Evolutionary conservation across 495 filamentous ascomycete genomes (phyloP).

Genomic region (Xylaria venustula): DNA sequence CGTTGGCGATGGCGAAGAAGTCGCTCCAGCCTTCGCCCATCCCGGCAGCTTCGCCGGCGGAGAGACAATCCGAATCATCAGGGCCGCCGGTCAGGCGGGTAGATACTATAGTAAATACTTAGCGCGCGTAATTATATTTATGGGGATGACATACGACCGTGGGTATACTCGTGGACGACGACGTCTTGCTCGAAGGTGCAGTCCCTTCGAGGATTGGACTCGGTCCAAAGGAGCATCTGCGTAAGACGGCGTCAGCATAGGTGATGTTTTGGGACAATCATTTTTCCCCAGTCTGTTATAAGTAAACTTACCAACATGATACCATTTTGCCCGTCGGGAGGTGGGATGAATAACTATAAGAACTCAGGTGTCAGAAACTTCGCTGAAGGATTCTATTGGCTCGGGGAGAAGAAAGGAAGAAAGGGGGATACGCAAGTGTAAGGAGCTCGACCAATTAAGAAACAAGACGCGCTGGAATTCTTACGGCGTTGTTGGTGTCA

Average conservation of each 20-base stretch:
- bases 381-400: slow-evolving; percentile 2
- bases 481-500: slow-evolving; percentile 33
- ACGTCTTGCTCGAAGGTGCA: slow-evolving; percentile 37
- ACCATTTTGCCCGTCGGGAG: slow-evolving; percentile 36
- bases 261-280: too few relatives aligned
- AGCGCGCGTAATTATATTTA: background rate
- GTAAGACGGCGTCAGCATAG: too few relatives aligned
- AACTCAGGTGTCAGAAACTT: slow-evolving; percentile 15
- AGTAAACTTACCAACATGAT: slow-evolving; percentile 28
- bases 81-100: slow-evolving; percentile 47
- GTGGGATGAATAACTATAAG: slow-evolving; percentile 21
- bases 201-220: slow-evolving; percentile 31
- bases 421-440: too few relatives aligned
- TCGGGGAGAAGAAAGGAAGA: too few relatives aligned
- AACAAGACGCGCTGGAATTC: too few relatives aligned
- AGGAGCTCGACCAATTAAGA: too few relatives aligned
- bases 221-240: slow-evolving; percentile 42
- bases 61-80: slow-evolving; percentile 34
- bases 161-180: slow-evolving; percentile 39
- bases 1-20: slow-evolving; percentile 41
- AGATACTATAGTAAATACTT: slow-evolving; percentile 18
- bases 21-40: slow-evolving; percentile 51
- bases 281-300: too few relatives aligned
- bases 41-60: slow-evolving; percentile 34
- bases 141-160: slow-evolving; percentile 16